These are phyloP conservation scores for Ceratocystis harringtonii DNA, from an alignment of 2,329 filamentous ascomycete species.

Conservation along the genomic window DNA sequence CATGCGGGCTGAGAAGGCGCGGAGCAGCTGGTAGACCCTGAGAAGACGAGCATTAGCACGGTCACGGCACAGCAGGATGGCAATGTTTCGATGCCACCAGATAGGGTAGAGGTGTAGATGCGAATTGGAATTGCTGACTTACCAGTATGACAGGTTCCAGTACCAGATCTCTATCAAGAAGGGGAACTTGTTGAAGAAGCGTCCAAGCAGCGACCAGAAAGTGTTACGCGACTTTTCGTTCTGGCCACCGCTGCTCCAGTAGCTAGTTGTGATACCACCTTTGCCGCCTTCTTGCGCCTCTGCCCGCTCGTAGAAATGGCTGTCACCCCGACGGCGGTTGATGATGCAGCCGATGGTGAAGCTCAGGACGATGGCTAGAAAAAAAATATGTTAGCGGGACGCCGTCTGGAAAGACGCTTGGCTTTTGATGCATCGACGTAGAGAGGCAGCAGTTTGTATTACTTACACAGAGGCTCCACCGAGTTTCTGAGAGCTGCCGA, in stretches of 20 bases:
- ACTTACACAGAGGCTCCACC: conserved; percentile 14
- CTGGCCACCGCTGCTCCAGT: conserved; percentile 1
- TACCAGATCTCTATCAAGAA: conserved; percentile 27
- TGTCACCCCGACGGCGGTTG: conserved; percentile 11
- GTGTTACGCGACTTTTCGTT: conserved; percentile 6
- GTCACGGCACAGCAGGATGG: neutral
- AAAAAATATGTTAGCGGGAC: neutral
- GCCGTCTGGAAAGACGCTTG: neutral
- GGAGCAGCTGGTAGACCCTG: conserved; percentile 31
- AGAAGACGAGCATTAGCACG: neutral
- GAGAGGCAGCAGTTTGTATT: neutral
- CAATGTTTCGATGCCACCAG: neutral
- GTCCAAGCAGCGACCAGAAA: conserved; percentile 21
- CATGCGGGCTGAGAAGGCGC: conserved; percentile 29
- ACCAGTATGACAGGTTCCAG: conserved; percentile 27
- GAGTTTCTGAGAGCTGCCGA: conserved; percentile 11
- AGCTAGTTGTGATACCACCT: conserved; percentile 13
- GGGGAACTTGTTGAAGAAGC: conserved; percentile 24
- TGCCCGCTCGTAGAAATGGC: conserved; percentile 12
- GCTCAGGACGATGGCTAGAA: conserved; percentile 11
- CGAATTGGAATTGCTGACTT: conserved; percentile 14
- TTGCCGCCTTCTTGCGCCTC: conserved; percentile 6
- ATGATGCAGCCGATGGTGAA: conserved; percentile 10
- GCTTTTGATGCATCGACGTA: too few species aligned
- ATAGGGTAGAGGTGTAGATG: neutral